Evolutionary conservation across 2,329 filamentous ascomycete species (phyloP).

Genomic region (Venturia pyrina): DNA sequence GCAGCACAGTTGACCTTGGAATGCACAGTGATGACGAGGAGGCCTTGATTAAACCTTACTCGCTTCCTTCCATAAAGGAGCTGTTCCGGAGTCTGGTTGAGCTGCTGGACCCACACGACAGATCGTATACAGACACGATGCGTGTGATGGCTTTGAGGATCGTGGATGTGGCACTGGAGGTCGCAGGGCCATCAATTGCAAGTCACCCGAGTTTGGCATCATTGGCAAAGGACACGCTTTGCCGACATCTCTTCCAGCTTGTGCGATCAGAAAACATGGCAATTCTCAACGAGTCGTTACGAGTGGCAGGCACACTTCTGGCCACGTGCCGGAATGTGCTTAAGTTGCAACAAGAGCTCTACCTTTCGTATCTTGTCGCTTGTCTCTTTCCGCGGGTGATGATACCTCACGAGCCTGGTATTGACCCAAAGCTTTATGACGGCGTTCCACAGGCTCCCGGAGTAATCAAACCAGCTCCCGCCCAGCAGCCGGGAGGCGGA

Average conservation of each 20-base stretch:
- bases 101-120: constrained; percentile 85
- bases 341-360: constrained; percentile 94
- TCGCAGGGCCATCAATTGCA: constrained; percentile 89
- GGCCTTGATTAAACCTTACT: constrained; percentile 71
- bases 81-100: constrained; percentile 90
- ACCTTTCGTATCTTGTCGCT: constrained; percentile 85
- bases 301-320: constrained; percentile 82
- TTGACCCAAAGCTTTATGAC: constrained; percentile 83
- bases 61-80: constrained; percentile 85
- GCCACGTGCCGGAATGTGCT: constrained; percentile 83
- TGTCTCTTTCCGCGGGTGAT: constrained; percentile 91
- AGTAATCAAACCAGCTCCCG: constrained; percentile 68
- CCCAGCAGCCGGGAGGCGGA: constrained; percentile 36
- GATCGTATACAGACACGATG: constrained; percentile 87
- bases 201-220: constrained; percentile 80
- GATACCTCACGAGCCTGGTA: constrained; percentile 81
- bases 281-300: constrained; percentile 82
- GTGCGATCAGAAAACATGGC: constrained; percentile 94
- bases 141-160: constrained; percentile 95
- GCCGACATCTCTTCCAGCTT: constrained; percentile 89
- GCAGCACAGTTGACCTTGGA: constrained; percentile 13
- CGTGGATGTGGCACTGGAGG: constrained; percentile 92
- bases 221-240: constrained; percentile 86
- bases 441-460: constrained; percentile 89
- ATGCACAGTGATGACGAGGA: constrained; percentile 27